Conservation (phyloP, 176 grass and related monocot species). For the Hsuehochloa calcarea region DNA sequence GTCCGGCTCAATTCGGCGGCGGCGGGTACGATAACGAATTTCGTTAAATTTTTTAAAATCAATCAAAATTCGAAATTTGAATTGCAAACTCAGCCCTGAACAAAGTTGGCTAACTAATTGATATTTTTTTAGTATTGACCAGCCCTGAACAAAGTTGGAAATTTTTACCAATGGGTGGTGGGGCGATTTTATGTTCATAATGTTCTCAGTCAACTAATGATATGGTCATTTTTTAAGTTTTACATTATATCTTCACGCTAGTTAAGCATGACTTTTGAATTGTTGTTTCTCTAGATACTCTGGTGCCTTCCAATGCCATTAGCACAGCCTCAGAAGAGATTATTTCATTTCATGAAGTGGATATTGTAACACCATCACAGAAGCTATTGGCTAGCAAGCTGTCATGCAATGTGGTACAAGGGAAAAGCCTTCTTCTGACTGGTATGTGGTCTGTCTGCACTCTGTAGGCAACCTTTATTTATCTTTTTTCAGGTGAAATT, state of each 20-base stretch:
- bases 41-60: no score
- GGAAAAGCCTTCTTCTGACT: conserved; percentile 91
- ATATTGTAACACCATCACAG: conserved; percentile 84
- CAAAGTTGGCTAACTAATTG: not conserved
- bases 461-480: conserved; percentile 10
- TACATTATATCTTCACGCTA: not conserved
- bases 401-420: conserved; percentile 65
- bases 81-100: no score
- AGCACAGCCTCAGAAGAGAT: conserved; percentile 48
- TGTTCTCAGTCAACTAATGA: not conserved
- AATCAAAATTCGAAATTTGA: no score
- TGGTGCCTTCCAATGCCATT: conserved; percentile 41
- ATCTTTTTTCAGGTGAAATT: conserved; percentile 24
- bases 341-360: conserved; percentile 84
- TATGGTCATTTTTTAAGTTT: not conserved
- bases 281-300: conserved; percentile 47
- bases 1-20: no score
- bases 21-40: no score
- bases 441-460: conserved; percentile 40
- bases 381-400: conserved; percentile 81
- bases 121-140: not conserved
- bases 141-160: not conserved
- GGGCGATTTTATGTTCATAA: not conserved
- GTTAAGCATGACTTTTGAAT: conserved; percentile 34
- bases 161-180: not conserved